Evolutionary conservation across 176 grass and related monocot genomes (phyloP), one percentile per base, ranked within the genome.

Genomic region (Tillandsia leiboldiana): DNA sequence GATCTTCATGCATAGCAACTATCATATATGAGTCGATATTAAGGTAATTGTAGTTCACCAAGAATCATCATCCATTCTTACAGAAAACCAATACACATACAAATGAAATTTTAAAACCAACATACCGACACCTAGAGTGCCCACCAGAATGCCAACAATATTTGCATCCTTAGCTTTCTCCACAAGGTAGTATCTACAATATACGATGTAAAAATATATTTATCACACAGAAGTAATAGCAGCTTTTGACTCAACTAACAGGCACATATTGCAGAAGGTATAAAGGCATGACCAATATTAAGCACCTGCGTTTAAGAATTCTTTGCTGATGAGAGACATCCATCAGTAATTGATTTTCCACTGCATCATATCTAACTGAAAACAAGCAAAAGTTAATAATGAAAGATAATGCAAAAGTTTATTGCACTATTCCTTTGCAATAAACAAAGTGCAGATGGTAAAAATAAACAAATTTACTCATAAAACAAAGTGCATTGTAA

Each of bases 161-260:
- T 85, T 87, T 82, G 93, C 89, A 86, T 97, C 93, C 77, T 92
- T 97, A 53, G 89, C 89, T 91, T 92, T 97, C 82, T 97, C 89
- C 77, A 97, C 93, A 68, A 97, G 86, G 66, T 89, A 97, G 81
- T 97, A 97, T 82, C 93, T 97, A 79, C 67, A 87, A 71, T 51
- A 64, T 15, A 65, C 26, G 64, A 10, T 50, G 66, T 68, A 58
- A 50, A 68, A 51, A 58, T 48, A 53, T 62, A 74, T 53, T 52
- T 70, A 67, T 53, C 33, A 11, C 75, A 83, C 23, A 85, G 23
- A 74, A 3, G 10, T 59, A 50, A 68, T 48, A 77, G 1, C 10
- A 58, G 26, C 26, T 10, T 26, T 51, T n/a, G n/a, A 70, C 61
- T 29, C 79, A 48, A 28, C 17, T 65, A 17, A 68, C 47, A 68